Percentiles rank a stretch among this genome's conserved stretches.
phyloP scores from a whole-genome alignment of 495 filamentous ascomycete genomes.

The Peziza echinospora region DNA sequence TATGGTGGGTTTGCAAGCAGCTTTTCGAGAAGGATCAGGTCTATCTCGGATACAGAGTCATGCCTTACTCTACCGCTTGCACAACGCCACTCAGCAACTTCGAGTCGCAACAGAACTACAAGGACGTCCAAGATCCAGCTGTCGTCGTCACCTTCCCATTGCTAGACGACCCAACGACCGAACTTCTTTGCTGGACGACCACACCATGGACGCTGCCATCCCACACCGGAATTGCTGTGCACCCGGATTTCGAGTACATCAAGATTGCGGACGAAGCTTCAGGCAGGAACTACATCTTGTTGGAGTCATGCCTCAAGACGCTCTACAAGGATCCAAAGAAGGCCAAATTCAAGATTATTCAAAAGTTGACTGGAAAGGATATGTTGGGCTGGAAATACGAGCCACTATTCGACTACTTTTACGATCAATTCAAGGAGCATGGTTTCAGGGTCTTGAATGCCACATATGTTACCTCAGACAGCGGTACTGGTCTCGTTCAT shows the following conservation, averaged over 20 bases:
- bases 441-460: slow-evolving; percentile 76
- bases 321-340: slow-evolving; percentile 96
- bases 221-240: slow-evolving; percentile 54
- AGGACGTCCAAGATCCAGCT: slow-evolving; percentile 83
- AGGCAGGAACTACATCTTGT: slow-evolving; percentile 66
- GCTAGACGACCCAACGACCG: slow-evolving; percentile 48
- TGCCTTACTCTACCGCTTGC: slow-evolving; percentile 86
- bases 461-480: slow-evolving; percentile 74
- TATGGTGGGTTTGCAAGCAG: slow-evolving; percentile 94
- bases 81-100: slow-evolving; percentile 85
- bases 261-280: slow-evolving; percentile 70
- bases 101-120: slow-evolving; percentile 84
- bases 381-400: slow-evolving; percentile 87
- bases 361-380: slow-evolving; percentile 61
- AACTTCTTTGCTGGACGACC: slow-evolving; percentile 76
- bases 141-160: slow-evolving; percentile 77
- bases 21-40: slow-evolving; percentile 73
- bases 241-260: slow-evolving; percentile 85
- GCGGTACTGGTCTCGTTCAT: slow-evolving; percentile 89
- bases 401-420: slow-evolving; percentile 84
- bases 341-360: slow-evolving; percentile 76
- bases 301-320: slow-evolving; percentile 64
- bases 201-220: slow-evolving; percentile 93
- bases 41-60: slow-evolving; percentile 73
- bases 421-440: slow-evolving; percentile 72